Conservation (phyloP, 2,329 filamentous ascomycete species). For the Hymenoscyphus salicellus region DNA sequence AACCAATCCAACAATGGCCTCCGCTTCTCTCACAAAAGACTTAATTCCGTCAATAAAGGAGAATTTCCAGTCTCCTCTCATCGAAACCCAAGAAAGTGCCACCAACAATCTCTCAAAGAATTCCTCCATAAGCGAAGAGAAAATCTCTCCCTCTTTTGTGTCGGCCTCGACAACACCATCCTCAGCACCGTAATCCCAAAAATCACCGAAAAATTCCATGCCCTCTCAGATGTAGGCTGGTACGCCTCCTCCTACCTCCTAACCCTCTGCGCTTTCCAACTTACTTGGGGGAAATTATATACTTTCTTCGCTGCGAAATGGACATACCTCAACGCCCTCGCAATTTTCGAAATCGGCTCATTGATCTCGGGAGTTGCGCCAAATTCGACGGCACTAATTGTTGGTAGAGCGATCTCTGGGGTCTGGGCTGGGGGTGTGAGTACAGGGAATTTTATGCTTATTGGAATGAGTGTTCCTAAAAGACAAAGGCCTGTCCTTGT, state of each 20-base stretch:
- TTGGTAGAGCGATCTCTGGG: constrained; percentile 30
- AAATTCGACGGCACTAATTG: constrained; percentile 27
- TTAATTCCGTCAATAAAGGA: no score
- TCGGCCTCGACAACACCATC: constrained; percentile 15
- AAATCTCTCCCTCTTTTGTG: no score
- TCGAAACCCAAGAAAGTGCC: no score
- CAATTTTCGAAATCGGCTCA: constrained; percentile 29
- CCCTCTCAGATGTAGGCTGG: constrained; percentile 38
- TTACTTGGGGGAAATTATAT: constrained; percentile 23
- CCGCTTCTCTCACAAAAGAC: no score
- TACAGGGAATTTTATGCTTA: constrained; percentile 19
- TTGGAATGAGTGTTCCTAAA: constrained; percentile 5
- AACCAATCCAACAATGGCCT: no score
- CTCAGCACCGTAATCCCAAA: constrained; percentile 38
- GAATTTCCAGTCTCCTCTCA: no score
- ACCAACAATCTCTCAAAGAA: no score
- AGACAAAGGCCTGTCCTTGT: not conserved
- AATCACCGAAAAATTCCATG: constrained; percentile 39
- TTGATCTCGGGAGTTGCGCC: constrained; percentile 25
- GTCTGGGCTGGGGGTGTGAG: constrained; percentile 21
- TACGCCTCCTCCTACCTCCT: constrained; percentile 37
- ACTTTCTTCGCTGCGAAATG: constrained; percentile 21
- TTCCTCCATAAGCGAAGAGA: no score
- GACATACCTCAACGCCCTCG: constrained; percentile 20
- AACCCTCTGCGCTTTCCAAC: constrained; percentile 32